These are phyloP conservation scores for Epichloe baconii DNA, from an alignment of 2,329 filamentous ascomycete genomes.

Conservation along the genomic window DNA sequence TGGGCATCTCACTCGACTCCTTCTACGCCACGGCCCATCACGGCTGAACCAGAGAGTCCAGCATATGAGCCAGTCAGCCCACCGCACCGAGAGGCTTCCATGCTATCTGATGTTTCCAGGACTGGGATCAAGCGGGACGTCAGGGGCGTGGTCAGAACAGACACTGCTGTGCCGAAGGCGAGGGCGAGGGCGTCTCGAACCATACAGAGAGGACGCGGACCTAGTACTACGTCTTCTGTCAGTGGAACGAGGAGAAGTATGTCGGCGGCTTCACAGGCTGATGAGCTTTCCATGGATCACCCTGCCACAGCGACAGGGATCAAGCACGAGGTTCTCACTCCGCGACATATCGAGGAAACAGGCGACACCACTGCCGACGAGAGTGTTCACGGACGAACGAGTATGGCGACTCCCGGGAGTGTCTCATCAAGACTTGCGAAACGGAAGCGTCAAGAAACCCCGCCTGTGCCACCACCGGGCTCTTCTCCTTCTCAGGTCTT, in stretches of 20 bases:
- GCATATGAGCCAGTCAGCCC: conserved; percentile 48
- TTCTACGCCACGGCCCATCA: conserved; percentile 37
- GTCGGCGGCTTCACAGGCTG: conserved; percentile 32
- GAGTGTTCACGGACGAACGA: conserved; percentile 27
- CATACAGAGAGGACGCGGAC: conserved; percentile 21
- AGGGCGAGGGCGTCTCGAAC: conserved; percentile 24
- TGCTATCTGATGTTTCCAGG: conserved; percentile 21
- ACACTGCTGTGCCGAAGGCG: conserved; percentile 16
- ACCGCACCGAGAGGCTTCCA: conserved; percentile 25
- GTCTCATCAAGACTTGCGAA: conserved; percentile 31
- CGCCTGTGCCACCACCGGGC: conserved; percentile 30
- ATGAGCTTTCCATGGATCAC: conserved; percentile 34
- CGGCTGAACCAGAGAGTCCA: conserved; percentile 34
- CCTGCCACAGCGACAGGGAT: conserved; percentile 29
- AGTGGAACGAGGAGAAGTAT: conserved; percentile 27
- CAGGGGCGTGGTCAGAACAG: conserved; percentile 12
- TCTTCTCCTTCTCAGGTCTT: conserved; percentile 57
- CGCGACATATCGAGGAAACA: conserved; percentile 38
- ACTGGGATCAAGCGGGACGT: conserved; percentile 20
- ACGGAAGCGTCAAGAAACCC: conserved; percentile 43
- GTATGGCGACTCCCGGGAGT: conserved; percentile 23
- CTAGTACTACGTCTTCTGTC: conserved; percentile 23
- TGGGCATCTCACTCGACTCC: conserved; percentile 46
- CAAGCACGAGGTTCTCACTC: conserved; percentile 48
- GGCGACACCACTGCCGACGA: conserved; percentile 45